Base-by-base conservation (phyloP, 225 moss, liverwort and hornwort species). In the Bryum argenteum region DNA sequence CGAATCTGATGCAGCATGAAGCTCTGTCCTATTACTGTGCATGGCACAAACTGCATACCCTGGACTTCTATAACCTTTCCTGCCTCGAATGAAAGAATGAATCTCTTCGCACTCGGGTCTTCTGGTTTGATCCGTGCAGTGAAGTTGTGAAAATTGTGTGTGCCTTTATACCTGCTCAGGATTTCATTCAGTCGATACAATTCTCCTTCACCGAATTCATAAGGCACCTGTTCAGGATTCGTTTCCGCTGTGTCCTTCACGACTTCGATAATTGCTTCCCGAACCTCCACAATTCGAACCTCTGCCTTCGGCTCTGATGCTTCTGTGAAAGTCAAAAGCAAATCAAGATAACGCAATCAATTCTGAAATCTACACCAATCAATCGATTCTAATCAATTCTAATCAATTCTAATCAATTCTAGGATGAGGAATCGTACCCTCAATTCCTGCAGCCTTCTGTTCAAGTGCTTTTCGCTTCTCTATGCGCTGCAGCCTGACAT, bases 1-100 rank as follows among this genome's bases (percentile, higher is more conserved):
- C 92, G 85, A 69, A 95, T 95, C 71, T 95, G 95, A 81, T 92
- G 92, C 39, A 95, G 82, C 92, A 95, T 92, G 75, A 95, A 95
- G 75, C 95, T 95, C 67, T 95, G 92, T 42, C 92, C 92, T 28
- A 90, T 57, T 12, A 95, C 95, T 2, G 87, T 84, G 70, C 90
- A 89, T 1, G 89, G 83, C 65, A 92, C 90, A 64, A 92, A 95
- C 42, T 89, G 90, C 64, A 89, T 66, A 21, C 92, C 95, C 63
- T 87, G 74, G 17, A 83, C 69, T 61, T 82, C 76, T 53, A 90
- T 71, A 4, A 80, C 51, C 66, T 90, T 72, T 17, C 80, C 78
- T 16, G 89, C 89, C 47, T 80, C 79, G 22, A 92, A 95, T 1
- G 89, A 90, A 14, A 92, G 40, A 50, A 95, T 95, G 45, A 84